A percentile compares a stretch with the other conserved stretches of the same genome.
phyloP scores from a whole-genome alignment of 495 filamentous ascomycete genomes.

The Hyaloscypha variabilis region DNA sequence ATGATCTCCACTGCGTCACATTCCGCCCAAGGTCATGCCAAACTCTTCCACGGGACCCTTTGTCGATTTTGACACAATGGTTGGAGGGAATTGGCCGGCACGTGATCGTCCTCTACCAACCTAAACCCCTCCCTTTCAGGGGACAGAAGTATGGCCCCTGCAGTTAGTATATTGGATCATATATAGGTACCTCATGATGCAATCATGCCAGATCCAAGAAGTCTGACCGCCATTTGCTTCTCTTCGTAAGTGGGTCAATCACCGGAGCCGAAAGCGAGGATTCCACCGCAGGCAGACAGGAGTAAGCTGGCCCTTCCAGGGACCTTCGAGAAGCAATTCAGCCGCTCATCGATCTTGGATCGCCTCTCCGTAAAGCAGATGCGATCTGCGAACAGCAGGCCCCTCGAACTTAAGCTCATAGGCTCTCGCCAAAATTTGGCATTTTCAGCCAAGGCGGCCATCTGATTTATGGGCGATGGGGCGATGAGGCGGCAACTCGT shows the following conservation, averaged over 20 bases:
- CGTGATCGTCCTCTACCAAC: not conserved
- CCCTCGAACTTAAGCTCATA: not conserved
- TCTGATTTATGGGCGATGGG: not conserved
- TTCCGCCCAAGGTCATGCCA: not conserved
- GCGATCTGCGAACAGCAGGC: not conserved
- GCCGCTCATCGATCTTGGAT: not conserved
- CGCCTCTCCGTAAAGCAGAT: not conserved
- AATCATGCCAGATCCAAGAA: not conserved
- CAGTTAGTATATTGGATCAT: not conserved
- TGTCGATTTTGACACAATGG: not conserved
- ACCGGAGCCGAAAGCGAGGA: not conserved
- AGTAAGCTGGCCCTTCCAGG: not conserved
- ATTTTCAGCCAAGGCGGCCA: not conserved
- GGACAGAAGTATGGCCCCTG: not conserved
- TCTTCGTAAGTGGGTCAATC: not conserved
- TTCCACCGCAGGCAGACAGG: not conserved
- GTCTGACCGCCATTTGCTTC: conserved; percentile 2
- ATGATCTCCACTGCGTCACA: not conserved
- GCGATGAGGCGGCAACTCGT: not conserved
- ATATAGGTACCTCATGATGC: not conserved
- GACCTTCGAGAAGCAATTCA: not conserved
- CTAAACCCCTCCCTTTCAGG: not conserved
- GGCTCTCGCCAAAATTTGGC: not conserved
- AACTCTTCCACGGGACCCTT: not conserved
- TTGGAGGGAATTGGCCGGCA: not conserved